Percentiles rank a stretch among this genome's conserved stretches.
These are phyloP conservation scores for Lepidium campestre DNA, from an alignment of 441 rosid genomes.

Conservation along the genomic window DNA sequence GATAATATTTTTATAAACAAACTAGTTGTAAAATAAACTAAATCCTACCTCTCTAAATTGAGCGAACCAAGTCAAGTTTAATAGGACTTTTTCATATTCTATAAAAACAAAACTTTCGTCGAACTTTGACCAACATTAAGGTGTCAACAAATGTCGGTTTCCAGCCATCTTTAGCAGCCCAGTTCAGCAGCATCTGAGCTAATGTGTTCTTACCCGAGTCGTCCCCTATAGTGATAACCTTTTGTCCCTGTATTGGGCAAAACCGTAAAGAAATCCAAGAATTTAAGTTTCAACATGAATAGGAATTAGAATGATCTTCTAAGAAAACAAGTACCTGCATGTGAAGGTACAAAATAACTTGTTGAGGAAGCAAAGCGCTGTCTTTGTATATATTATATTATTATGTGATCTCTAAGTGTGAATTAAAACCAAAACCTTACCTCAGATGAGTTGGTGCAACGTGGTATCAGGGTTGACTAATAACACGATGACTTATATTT, in stretches of 20 bases:
- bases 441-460: too few species aligned
- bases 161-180: slow-evolving; percentile 87
- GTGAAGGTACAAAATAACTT: slow-evolving; percentile 35
- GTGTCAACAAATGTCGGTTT: slow-evolving; percentile 74
- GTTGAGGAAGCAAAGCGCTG: slow-evolving; percentile 43
- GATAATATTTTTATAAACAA: too few species aligned
- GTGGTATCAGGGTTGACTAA: too few species aligned
- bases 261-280: neutral
- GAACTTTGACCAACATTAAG: slow-evolving; percentile 84
- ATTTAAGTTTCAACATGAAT: neutral
- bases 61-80: too few species aligned
- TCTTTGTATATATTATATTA: too few species aligned
- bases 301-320: neutral
- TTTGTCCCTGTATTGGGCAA: slow-evolving; percentile 54
- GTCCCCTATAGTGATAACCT: slow-evolving; percentile 68
- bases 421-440: too few species aligned
- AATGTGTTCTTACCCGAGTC: slow-evolving; percentile 78
- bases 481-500: too few species aligned
- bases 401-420: too few species aligned
- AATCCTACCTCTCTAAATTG: too few species aligned
- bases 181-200: slow-evolving; percentile 77
- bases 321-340: slow-evolving; percentile 32
- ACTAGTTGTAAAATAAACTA: too few species aligned
- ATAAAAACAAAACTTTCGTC: too few species aligned
- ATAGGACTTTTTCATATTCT: too few species aligned